Base-by-base conservation (phyloP, 495 filamentous ascomycete species). In the Aspergillus campestris region DNA sequence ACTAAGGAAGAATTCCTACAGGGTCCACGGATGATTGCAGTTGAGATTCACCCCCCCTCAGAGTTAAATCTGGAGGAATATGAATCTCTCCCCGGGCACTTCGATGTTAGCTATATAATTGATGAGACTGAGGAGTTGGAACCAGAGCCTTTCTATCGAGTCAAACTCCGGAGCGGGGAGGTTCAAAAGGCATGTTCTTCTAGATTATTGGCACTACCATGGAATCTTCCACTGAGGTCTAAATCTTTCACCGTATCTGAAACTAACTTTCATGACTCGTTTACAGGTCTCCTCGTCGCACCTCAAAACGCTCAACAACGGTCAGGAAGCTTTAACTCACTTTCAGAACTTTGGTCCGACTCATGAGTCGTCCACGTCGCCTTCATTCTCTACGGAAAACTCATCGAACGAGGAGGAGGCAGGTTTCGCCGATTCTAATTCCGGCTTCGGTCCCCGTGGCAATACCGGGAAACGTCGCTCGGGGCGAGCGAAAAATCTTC, bases 131-230 rank as follows among this genome's bases (percentile, higher is more conserved):
- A 55, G 18, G 45, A 52, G 9, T 44, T 60, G 33, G 48, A 54
- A 27, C 48, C 59, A 5, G 45, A 48, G 15, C 52, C 59, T 29
- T 27, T 48, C n/a, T 77, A 74, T 51, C 58, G 52, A 32, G 67
- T 80, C 12, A 60, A 67, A 27, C 67, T 74, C 18, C 57, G 59
- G 37, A 75, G 73, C 58, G 70, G 66, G 10, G 72, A 70, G 36
- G 55, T 55, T 40, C 56, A 67, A 50, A 60, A 58, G 41, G 77
- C 78, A 47, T 58, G 69, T 57, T 18, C 24, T 27, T 39, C 11
- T 14, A 24, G 18, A 24, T 24, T 24, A 24, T 24, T 24, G 18
- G 18, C 18, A 24, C 18, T 24, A 24, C 18, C 4, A 24, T 24
- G 18, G 18, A 24, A 24, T 24, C 18, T 24, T 4, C 18, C 1